phyloP scores from a whole-genome alignment of 2,329 filamentous ascomycete genomes.

The Coleophoma cylindrospora region DNA sequence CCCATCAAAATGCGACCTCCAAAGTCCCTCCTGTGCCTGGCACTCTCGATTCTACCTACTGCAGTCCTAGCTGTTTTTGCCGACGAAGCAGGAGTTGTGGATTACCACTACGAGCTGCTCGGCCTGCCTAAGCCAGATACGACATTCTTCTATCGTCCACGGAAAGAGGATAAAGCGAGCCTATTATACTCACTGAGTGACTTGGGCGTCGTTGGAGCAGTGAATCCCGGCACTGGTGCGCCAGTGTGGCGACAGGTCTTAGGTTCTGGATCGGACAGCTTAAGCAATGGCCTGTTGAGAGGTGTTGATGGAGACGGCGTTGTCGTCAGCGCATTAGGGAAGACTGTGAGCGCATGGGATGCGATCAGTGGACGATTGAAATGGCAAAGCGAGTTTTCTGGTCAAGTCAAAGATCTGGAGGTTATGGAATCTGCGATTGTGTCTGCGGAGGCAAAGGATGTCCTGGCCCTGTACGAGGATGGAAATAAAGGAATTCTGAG shows the following conservation, averaged over 20 bases:
- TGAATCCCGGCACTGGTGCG: constrained; percentile 81
- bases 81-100: constrained; percentile 87
- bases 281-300: constrained; percentile 44
- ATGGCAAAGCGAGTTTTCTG: constrained; percentile 65
- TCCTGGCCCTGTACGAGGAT: constrained; percentile 62
- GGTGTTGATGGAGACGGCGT: constrained; percentile 76
- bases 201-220: constrained; percentile 74
- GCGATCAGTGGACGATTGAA: constrained; percentile 72
- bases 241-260: constrained; percentile 83
- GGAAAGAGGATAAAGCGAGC: constrained; percentile 75
- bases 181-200: constrained; percentile 90
- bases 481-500: constrained; percentile 54
- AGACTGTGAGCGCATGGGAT: constrained; percentile 74
- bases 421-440: constrained; percentile 61
- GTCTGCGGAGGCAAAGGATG: constrained; percentile 55
- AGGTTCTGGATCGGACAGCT: constrained; percentile 38
- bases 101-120: constrained; percentile 88
- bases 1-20: constrained; percentile 21
- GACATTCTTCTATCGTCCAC: constrained; percentile 92
- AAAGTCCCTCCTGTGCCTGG: constrained; percentile 20
- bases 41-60: constrained; percentile 23
- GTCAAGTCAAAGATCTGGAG: constrained; percentile 64
- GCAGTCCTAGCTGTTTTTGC: constrained; percentile 61
- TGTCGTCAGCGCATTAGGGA: constrained; percentile 68
- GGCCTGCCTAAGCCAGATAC: constrained; percentile 76